Evolutionary conservation across 2,329 filamentous ascomycete species (phyloP).

Genomic region (Arachnopeziza araneosa): DNA sequence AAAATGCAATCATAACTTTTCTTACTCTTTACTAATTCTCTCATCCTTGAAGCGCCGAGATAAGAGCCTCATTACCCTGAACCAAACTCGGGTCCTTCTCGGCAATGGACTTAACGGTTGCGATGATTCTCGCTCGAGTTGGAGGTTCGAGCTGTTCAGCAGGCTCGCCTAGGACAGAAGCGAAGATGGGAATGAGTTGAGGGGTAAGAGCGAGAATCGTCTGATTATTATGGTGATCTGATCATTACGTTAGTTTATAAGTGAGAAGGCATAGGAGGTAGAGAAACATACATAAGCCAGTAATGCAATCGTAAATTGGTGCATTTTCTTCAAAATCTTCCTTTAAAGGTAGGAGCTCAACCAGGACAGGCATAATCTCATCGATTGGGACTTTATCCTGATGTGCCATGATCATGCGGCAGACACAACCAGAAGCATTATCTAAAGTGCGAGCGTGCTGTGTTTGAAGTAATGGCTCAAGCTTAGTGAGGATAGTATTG

Average conservation of each 20-base stretch:
- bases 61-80: conserved; percentile 22
- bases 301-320: conserved; percentile 85
- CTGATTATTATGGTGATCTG: conserved; percentile 62
- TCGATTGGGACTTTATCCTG: conserved; percentile 74
- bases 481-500: conserved; percentile 71
- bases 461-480: conserved; percentile 78
- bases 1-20: conserved; percentile 6
- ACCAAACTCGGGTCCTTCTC: conserved; percentile 25
- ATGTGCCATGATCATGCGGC: conserved; percentile 86
- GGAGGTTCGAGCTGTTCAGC: conserved; percentile 71
- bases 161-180: conserved; percentile 65
- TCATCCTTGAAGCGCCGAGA: conserved; percentile 10
- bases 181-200: conserved; percentile 64
- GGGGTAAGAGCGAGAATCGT: conserved; percentile 66
- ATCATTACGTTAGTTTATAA: neutral
- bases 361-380: conserved; percentile 75
- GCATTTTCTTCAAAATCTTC: conserved; percentile 97
- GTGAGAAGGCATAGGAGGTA: neutral
- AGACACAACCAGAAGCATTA: conserved; percentile 87
- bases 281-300: conserved; percentile 66
- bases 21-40: neutral
- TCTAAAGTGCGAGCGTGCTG: conserved; percentile 79
- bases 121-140: conserved; percentile 60
- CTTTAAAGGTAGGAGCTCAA: conserved; percentile 76
- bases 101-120: conserved; percentile 47